phyloP scores from a whole-genome alignment of 805 yeast genomes.

The Sugiyamaella americana region DNA sequence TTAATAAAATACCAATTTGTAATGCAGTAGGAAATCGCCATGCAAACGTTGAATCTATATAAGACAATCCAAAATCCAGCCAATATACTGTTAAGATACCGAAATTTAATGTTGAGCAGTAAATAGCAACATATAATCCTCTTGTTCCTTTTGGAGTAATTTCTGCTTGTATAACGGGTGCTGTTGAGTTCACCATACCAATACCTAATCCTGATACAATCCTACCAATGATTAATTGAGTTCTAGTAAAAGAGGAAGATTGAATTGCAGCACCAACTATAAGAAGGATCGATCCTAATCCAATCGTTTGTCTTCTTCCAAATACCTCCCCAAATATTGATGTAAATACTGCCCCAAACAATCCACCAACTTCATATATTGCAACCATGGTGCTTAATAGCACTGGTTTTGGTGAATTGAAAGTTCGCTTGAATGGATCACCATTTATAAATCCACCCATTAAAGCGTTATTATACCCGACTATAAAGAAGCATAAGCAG shows the following conservation, averaged over 20 bases:
- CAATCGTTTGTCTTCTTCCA: constrained; percentile 60
- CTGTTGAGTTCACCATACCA: constrained; percentile 76
- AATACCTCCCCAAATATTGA: constrained; percentile 50
- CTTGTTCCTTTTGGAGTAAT: constrained; percentile 60
- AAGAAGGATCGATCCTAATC: constrained; percentile 50
- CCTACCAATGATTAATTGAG: constrained; percentile 70
- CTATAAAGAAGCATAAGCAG: no score
- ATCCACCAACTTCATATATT: constrained; percentile 62
- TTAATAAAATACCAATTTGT: no score
- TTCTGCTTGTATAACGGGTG: constrained; percentile 83
- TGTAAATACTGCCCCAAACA: constrained; percentile 62
- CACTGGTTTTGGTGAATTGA: constrained; percentile 44
- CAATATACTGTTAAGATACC: constrained; percentile 72
- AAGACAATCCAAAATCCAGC: constrained; percentile 54
- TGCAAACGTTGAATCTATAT: constrained; percentile 39
- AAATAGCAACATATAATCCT: constrained; percentile 62
- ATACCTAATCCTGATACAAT: constrained; percentile 69
- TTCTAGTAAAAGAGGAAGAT: no score
- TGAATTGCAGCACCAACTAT: no score
- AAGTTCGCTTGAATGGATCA: constrained; percentile 54
- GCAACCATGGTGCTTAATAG: constrained; percentile 47
- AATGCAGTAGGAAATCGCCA: constrained; percentile 76
- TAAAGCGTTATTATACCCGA: constrained; percentile 87
- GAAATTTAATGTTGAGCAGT: constrained; percentile 64
- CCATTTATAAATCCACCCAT: constrained; percentile 82